Conservation (phyloP, 805 yeast genomes). For the Starmerella powellii region DNA sequence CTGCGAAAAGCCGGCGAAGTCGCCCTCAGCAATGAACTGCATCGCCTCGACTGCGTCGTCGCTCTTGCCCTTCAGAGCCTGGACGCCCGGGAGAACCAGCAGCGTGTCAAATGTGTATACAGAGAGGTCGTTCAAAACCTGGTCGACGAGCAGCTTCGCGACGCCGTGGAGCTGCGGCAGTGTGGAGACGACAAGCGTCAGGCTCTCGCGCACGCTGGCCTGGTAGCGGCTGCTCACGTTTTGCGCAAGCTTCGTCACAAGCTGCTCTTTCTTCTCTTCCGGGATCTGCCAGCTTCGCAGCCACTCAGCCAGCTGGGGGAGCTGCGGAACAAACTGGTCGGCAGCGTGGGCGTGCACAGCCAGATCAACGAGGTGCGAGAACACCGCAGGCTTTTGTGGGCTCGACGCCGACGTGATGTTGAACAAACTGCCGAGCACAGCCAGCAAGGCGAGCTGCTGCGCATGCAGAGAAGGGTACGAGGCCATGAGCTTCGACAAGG, state of each 20-base stretch:
- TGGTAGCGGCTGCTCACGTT: constrained; percentile 13
- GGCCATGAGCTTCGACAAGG: constrained; percentile 25
- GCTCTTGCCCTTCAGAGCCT: constrained; percentile 19
- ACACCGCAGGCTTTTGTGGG: constrained; percentile 26
- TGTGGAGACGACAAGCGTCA: constrained; percentile 21
- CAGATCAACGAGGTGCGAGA: constrained; percentile 27
- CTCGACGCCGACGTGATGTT: constrained; percentile 29
- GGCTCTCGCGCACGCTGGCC: constrained; percentile 13
- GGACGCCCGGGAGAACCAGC: constrained; percentile 26
- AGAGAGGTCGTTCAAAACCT: constrained; percentile 22
- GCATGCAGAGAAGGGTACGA: constrained; percentile 22
- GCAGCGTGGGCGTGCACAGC: constrained; percentile 28
- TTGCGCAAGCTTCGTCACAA: constrained; percentile 24
- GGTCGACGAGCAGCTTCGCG: constrained; percentile 22
- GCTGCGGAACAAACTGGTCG: constrained; percentile 30
- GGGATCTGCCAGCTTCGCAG: constrained; percentile 29
- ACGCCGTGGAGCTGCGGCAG: constrained; percentile 9
- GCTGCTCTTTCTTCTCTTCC: constrained; percentile 22
- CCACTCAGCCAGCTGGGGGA: constrained; percentile 31
- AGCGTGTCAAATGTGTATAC: constrained; percentile 26
- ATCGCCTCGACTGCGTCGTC: constrained; percentile 24
- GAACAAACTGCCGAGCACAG: constrained; percentile 32
- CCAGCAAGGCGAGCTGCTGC: constrained; percentile 26
- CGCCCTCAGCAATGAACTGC: constrained; percentile 26
- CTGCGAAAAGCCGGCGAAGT: constrained; percentile 21